Conservation (phyloP, 1,139 yeast species). For the Scheffersomyces insectosa region DNA sequence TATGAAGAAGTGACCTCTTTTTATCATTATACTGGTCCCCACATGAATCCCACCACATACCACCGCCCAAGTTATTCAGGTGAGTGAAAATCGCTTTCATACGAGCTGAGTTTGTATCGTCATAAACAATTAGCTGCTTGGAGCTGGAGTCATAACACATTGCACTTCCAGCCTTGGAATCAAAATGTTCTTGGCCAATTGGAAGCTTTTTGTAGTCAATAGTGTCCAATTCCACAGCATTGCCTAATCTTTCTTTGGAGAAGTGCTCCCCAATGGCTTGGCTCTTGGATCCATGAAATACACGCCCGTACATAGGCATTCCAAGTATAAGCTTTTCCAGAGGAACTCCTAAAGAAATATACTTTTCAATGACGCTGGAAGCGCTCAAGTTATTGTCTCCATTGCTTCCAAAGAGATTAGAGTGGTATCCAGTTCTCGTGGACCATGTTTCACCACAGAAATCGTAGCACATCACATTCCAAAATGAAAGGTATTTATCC, state of each 20-base stretch:
- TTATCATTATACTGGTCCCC: slow-evolving; percentile 53
- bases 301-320: slow-evolving; percentile 85
- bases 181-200: slow-evolving; percentile 47
- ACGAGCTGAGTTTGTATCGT: slow-evolving; percentile 54
- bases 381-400: slow-evolving; percentile 49
- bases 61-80: slow-evolving; percentile 65
- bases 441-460: slow-evolving; percentile 78
- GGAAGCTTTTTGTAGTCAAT: slow-evolving; percentile 59
- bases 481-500: slow-evolving; percentile 60
- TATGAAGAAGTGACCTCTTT: slow-evolving; percentile 37
- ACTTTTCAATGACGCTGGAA: slow-evolving; percentile 50
- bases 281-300: slow-evolving; percentile 47
- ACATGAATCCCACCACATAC: slow-evolving; percentile 93
- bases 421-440: slow-evolving; percentile 58
- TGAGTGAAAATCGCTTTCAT: slow-evolving; percentile 62
- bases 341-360: slow-evolving; percentile 42
- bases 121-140: slow-evolving; percentile 60
- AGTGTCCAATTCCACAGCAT: slow-evolving; percentile 46
- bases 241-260: slow-evolving; percentile 36
- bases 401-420: slow-evolving; percentile 56
- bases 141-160: slow-evolving; percentile 46
- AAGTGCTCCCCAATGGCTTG: slow-evolving; percentile 44
- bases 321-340: slow-evolving; percentile 69
- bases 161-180: slow-evolving; percentile 57
- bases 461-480: slow-evolving; percentile 94